phyloP scores from a whole-genome alignment of 2,329 filamentous ascomycete species.

The Sporothrix pseudoabietina region DNA sequence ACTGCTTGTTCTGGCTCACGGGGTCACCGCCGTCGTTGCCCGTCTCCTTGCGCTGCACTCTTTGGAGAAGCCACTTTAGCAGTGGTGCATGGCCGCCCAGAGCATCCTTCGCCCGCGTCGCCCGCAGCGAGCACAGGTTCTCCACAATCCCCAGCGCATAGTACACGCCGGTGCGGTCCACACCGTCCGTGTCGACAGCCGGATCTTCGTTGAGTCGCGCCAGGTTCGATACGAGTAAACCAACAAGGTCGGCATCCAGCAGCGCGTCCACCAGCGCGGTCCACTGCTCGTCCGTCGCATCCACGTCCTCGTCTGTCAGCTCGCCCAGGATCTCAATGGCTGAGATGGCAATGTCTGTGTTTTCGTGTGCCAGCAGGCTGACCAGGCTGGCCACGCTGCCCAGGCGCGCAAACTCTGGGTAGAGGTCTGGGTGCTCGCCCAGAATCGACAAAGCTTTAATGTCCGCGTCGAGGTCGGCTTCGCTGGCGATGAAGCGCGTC shows the following conservation, averaged over 20 bases:
- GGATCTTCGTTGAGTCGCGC: conserved; percentile 74
- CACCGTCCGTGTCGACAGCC: conserved; percentile 60
- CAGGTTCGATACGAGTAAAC: conserved; percentile 76
- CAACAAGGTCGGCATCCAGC: conserved; percentile 69
- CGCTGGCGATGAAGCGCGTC: conserved; percentile 77
- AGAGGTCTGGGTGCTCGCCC: conserved; percentile 82
- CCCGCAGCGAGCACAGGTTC: conserved; percentile 72
- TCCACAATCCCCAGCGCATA: conserved; percentile 81
- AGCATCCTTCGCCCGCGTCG: conserved; percentile 64
- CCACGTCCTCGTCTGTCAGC: conserved; percentile 89
- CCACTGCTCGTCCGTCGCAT: conserved; percentile 80
- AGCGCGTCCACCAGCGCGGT: conserved; percentile 69
- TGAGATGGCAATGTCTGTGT: conserved; percentile 93
- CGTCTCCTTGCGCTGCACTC: conserved; percentile 68
- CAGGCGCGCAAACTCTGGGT: conserved; percentile 74
- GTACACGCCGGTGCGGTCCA: conserved; percentile 83
- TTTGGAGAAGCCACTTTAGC: conserved; percentile 71
- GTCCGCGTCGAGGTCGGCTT: conserved; percentile 86
- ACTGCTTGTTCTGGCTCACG: conserved; percentile 90
- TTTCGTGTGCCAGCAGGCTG: conserved; percentile 85
- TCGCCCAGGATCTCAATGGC: conserved; percentile 88
- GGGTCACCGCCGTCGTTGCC: background rate
- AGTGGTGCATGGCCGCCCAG: conserved; percentile 70
- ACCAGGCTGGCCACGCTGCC: conserved; percentile 75
- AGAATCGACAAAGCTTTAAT: conserved; percentile 86